A percentile compares a stretch with the other conserved stretches of the same genome.
Evolutionary conservation across 2,329 filamentous ascomycete genomes (phyloP).

Genomic region (Aureobasidium sp.): DNA sequence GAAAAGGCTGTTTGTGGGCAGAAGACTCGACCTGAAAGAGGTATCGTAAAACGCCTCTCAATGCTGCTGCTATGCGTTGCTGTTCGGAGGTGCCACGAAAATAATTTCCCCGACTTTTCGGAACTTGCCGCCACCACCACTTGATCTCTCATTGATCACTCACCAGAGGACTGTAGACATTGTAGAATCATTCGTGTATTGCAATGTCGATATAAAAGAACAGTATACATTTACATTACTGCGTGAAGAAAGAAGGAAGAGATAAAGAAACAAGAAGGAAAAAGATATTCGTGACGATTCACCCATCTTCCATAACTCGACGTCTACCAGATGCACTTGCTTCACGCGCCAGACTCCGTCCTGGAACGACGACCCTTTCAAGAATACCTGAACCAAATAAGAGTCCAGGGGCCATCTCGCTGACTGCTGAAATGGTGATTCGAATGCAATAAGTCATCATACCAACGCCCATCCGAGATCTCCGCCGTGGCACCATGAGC

Average conservation of each 20-base stretch:
- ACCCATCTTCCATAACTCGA: not conserved
- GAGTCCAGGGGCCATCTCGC: not conserved
- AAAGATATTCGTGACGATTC: not conserved
- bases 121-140: conserved; percentile 1
- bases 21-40: not conserved
- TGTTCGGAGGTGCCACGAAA: conserved; percentile 12
- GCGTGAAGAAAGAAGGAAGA: too few species aligned
- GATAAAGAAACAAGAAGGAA: too few species aligned
- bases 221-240: conserved; percentile 13
- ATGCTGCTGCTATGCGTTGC: conserved; percentile 1
- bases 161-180: not conserved
- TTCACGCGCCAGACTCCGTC: conserved; percentile 1
- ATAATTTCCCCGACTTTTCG: conserved; percentile 11
- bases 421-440: not conserved
- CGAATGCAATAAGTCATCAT: not conserved
- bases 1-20: not conserved
- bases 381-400: not conserved
- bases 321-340: not conserved
- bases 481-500: too few species aligned
- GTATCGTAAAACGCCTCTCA: conserved; percentile 1
- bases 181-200: too few species aligned
- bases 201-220: not conserved
- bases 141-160: not conserved
- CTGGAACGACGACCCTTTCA: not conserved
- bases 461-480: not conserved